Percentiles rank a stretch among this genome's conserved stretches.
phyloP scores from a whole-genome alignment of 805 yeast genomes.

The Candida glaebosa region DNA sequence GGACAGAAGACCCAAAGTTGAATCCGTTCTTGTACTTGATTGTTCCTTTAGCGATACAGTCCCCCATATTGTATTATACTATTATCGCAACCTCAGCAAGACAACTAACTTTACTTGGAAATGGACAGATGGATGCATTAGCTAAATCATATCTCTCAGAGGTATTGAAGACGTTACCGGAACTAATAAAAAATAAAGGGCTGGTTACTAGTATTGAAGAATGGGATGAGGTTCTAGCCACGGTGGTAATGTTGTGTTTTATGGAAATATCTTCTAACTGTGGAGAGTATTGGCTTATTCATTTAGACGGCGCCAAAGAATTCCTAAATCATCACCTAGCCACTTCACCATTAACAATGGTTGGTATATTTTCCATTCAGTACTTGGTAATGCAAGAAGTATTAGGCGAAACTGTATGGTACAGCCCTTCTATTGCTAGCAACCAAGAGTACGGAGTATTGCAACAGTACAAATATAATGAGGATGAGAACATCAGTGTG shows the following conservation, averaged over 20 bases:
- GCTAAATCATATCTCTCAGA: conserved; percentile 23
- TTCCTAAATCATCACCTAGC: conserved; percentile 24
- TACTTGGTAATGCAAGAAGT: conserved; percentile 42
- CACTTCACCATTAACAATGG: conserved; percentile 22
- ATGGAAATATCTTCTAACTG: conserved; percentile 41
- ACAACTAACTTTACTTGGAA: conserved; percentile 27
- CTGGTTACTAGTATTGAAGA: conserved; percentile 9
- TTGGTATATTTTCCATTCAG: conserved; percentile 32
- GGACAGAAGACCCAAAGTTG: conserved; percentile 8
- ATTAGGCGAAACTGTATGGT: conserved; percentile 43
- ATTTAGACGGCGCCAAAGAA: conserved; percentile 35
- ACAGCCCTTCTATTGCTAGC: conserved; percentile 14
- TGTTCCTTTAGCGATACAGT: conserved; percentile 33
- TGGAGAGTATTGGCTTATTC: conserved; percentile 34
- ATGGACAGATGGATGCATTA: conserved; percentile 19
- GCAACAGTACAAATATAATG: conserved; percentile 27
- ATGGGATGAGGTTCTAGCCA: conserved; percentile 41
- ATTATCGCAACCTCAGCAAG: conserved; percentile 36
- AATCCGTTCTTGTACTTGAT: conserved; percentile 38
- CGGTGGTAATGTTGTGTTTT: conserved; percentile 37
- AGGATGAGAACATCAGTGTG: conserved; percentile 33
- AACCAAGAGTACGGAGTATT: conserved; percentile 20
- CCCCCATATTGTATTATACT: conserved; percentile 29
- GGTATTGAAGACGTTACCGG: conserved; percentile 27
- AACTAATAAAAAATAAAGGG: conserved; percentile 23